These are phyloP conservation scores for Euptelea pleiosperma DNA, from an alignment of 164 flowering plant species.

Conservation along the genomic window DNA sequence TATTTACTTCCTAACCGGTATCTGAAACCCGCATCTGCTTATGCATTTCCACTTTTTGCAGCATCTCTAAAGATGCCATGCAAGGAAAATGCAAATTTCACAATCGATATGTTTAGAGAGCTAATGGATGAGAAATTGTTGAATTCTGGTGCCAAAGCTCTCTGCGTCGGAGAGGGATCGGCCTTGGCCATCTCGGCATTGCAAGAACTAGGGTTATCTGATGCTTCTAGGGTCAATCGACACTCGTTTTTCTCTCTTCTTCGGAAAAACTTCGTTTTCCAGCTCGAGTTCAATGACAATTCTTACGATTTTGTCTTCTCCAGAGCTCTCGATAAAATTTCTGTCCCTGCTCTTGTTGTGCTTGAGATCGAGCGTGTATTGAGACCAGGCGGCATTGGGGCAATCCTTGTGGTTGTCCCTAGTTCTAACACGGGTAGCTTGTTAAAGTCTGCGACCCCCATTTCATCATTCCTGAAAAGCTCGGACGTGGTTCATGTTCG, in stretches of 20 bases:
- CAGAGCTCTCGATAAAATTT: conserved; percentile 52
- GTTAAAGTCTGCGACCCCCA: conserved; percentile 65
- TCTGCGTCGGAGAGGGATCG: conserved; percentile 75
- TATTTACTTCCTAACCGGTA: conserved; percentile 9
- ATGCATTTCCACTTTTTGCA: conserved; percentile 23
- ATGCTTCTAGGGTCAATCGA: conserved; percentile 32
- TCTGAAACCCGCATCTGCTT: conserved; percentile 24
- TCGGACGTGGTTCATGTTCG: conserved; percentile 64
- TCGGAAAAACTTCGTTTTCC: conserved; percentile 37
- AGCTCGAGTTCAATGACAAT: conserved; percentile 49
- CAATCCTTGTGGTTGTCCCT: conserved; percentile 48
- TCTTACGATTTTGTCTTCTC: conserved; percentile 80
- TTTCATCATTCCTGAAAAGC: conserved; percentile 57
- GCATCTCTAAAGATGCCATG: conserved; percentile 24
- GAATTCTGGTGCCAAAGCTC: conserved; percentile 39
- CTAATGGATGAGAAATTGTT: conserved; percentile 52
- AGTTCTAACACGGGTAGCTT: conserved; percentile 36
- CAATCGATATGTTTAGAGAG: conserved; percentile 45
- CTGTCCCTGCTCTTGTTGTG: conserved; percentile 78
- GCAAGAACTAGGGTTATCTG: conserved; percentile 48
- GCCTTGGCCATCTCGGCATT: conserved; percentile 43
- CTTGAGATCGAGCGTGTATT: conserved; percentile 80
- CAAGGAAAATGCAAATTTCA: conserved; percentile 37
- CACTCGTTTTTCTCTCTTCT: conserved; percentile 34
- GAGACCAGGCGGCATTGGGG: conserved; percentile 73